Evolutionary conservation across 1,284 basidiomycete species (phyloP).

Genomic region (Austropuccinia psidii): DNA sequence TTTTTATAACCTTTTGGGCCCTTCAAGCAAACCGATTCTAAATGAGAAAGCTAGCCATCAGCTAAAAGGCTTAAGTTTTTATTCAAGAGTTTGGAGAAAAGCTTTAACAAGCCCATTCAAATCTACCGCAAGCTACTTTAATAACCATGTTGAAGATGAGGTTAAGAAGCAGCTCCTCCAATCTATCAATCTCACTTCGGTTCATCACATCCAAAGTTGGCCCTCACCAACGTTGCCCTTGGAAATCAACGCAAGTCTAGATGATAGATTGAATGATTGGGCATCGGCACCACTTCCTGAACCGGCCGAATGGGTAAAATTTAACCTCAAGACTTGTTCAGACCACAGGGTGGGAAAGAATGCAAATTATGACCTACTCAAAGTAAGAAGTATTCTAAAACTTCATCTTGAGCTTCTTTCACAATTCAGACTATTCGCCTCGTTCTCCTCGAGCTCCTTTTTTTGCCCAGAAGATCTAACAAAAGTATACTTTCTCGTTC

Average conservation of each 20-base stretch:
- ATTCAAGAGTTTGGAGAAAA: too few species aligned
- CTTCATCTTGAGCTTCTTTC: background rate
- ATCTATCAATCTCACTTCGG: too few species aligned
- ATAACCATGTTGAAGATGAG: too few species aligned
- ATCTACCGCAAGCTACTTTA: too few species aligned
- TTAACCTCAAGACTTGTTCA: slow-evolving; percentile 40
- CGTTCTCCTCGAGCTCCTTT: background rate
- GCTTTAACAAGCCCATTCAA: too few species aligned
- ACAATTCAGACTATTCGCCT: background rate
- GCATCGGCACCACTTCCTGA: slow-evolving; percentile 46
- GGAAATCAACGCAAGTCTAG: slow-evolving; percentile 47
- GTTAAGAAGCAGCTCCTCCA: too few species aligned
- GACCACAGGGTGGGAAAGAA: slow-evolving; percentile 33
- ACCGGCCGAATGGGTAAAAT: slow-evolving; percentile 42
- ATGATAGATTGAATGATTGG: slow-evolving; percentile 50
- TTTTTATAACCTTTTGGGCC: too few species aligned
- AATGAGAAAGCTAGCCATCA: too few species aligned
- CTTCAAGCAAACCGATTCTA: too few species aligned
- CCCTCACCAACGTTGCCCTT: slow-evolving; percentile 44
- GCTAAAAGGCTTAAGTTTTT: too few species aligned
- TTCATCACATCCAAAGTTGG: too few species aligned
- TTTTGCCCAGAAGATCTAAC: background rate
- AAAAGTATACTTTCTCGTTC: background rate
- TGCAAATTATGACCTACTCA: slow-evolving; percentile 21
- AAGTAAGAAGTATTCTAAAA: background rate